These are phyloP conservation scores for Rhizopogon parksii DNA, from an alignment of 1,284 basidiomycete genomes.

Conservation along the genomic window DNA sequence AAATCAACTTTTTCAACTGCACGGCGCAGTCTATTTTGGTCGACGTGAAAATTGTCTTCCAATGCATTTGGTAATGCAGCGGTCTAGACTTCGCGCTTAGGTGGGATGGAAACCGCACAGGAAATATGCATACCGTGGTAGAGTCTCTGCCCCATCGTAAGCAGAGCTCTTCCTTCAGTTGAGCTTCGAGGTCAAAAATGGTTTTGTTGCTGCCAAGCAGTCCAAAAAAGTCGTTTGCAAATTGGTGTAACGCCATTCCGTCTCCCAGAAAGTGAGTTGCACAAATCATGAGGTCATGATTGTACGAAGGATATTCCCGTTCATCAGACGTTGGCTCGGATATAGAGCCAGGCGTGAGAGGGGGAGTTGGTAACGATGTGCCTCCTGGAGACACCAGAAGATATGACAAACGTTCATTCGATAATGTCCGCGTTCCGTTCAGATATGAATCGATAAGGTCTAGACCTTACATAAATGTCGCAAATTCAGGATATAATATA, in stretches of 20 bases:
- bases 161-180: conserved; percentile 36
- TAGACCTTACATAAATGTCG: conserved; percentile 18
- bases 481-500: background rate
- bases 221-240: conserved; percentile 66
- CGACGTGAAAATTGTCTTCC: conserved; percentile 46
- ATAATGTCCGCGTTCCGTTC: conserved; percentile 68
- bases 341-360: conserved; percentile 27
- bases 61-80: conserved; percentile 42
- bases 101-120: background rate
- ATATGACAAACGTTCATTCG: conserved; percentile 62
- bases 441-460: conserved; percentile 63
- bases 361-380: conserved; percentile 28
- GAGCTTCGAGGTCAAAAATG: conserved; percentile 35
- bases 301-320: conserved; percentile 10
- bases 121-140: conserved; percentile 1
- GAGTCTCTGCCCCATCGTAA: conserved; percentile 9
- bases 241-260: conserved; percentile 71
- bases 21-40: conserved; percentile 29
- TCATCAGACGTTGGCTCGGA: background rate
- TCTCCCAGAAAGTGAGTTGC: conserved; percentile 73
- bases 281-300: conserved; percentile 57
- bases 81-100: conserved; percentile 14
- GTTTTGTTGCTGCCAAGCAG: conserved; percentile 43
- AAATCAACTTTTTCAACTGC: conserved; percentile 53
- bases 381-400: conserved; percentile 50